A percentile compares a stretch with the other conserved stretches of the same genome.
phyloP scores from a whole-genome alignment of 768 basidiomycete species.

The Jaapia argillacea region DNA sequence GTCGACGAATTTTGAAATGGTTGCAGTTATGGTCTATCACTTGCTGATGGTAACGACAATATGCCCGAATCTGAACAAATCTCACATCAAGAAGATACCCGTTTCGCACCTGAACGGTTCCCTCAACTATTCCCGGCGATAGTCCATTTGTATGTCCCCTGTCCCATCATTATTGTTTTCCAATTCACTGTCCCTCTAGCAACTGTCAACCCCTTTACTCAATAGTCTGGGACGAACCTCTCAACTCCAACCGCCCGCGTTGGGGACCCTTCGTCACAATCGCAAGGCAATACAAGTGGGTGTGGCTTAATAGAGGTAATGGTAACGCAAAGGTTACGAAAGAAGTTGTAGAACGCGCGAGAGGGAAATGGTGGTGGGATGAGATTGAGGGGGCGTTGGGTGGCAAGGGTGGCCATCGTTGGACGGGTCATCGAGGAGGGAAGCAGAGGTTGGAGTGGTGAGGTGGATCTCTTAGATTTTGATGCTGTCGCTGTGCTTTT shows the following conservation, averaged over 20 bases:
- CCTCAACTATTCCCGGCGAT: conserved; percentile 4
- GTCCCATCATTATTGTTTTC: neutral
- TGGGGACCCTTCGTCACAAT: conserved; percentile 6
- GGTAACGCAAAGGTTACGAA: neutral
- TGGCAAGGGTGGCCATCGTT: neutral
- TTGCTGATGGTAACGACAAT: conserved; percentile 4
- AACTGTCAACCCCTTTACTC: neutral
- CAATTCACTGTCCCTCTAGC: neutral
- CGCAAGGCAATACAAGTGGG: conserved; percentile 5
- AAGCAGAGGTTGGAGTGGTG: too few species aligned
- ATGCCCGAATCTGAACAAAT: conserved; percentile 3
- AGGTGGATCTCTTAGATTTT: too few species aligned
- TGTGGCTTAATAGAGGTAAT: conserved; percentile 4
- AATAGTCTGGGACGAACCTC: conserved; percentile 4
- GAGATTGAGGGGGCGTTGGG: neutral
- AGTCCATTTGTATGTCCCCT: conserved; percentile 5
- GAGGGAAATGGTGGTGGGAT: neutral
- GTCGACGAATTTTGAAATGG: neutral
- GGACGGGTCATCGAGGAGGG: too few species aligned
- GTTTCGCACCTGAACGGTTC: neutral
- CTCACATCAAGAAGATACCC: neutral
- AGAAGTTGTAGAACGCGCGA: neutral
- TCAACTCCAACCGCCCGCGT: conserved; percentile 2
- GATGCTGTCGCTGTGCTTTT: too few species aligned
- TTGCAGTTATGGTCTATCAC: conserved; percentile 2